A percentile compares a stretch with the other conserved stretches of the same genome.
These are phyloP conservation scores for Cyclocybe aegerita DNA, from an alignment of 768 basidiomycete genomes.

Conservation along the genomic window DNA sequence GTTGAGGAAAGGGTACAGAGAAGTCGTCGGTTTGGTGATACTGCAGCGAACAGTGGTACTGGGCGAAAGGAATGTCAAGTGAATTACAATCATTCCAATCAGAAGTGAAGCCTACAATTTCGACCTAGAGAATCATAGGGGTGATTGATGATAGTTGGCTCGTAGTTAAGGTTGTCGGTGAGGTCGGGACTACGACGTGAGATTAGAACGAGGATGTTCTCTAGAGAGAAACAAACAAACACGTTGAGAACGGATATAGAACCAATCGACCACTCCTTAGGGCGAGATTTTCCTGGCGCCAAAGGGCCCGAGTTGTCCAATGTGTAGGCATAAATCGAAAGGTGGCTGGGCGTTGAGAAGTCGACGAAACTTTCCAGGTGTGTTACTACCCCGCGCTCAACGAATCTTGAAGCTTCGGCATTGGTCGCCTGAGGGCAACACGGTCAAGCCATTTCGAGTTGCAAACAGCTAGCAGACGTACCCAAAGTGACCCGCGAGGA, in stretches of 20 bases:
- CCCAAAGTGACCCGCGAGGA: slow-evolving; percentile 5
- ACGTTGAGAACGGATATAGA: slow-evolving; percentile 48
- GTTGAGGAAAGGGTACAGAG: slow-evolving; percentile 54
- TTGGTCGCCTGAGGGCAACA: slow-evolving; percentile 25
- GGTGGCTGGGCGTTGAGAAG: slow-evolving; percentile 21
- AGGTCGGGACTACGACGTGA: slow-evolving; percentile 47
- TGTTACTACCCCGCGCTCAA: slow-evolving; percentile 43
- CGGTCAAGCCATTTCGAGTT: too few relatives aligned
- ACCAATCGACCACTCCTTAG: slow-evolving; percentile 45
- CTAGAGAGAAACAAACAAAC: slow-evolving; percentile 33
- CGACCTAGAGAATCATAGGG: slow-evolving; percentile 40
- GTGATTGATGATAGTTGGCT: slow-evolving; percentile 44
- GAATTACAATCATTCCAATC: slow-evolving; percentile 1
- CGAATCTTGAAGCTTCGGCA: slow-evolving; percentile 35
- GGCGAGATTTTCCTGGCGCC: slow-evolving; percentile 23
- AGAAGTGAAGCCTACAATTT: slow-evolving; percentile 43
- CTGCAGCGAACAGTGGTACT: slow-evolving; percentile 58
- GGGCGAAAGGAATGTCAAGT: background rate
- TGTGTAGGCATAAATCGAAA: slow-evolving; percentile 44
- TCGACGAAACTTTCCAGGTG: slow-evolving; percentile 42
- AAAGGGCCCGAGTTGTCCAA: slow-evolving; percentile 45
- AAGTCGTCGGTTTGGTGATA: slow-evolving; percentile 61
- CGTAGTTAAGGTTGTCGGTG: slow-evolving; percentile 49
- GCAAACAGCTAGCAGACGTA: background rate
- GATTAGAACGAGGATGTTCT: slow-evolving; percentile 1